These are phyloP conservation scores for Penicillium vulpinum DNA, from an alignment of 2,329 filamentous ascomycete species.

Conservation along the genomic window DNA sequence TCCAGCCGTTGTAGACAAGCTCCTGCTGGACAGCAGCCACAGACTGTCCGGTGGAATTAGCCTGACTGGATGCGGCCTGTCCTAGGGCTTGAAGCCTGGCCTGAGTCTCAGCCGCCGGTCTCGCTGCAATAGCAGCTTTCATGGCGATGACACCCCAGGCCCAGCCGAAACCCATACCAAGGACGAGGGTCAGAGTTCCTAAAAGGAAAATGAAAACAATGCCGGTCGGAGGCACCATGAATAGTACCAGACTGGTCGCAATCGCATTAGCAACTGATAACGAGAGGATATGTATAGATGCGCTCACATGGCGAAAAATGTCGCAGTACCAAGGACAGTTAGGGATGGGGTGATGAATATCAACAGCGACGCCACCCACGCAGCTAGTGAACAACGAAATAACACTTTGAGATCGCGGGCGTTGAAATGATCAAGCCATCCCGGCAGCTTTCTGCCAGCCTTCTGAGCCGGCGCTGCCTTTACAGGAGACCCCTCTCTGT, in stretches of 20 bases:
- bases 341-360: slow-evolving; percentile 51
- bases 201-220: slow-evolving; percentile 52
- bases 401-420: slow-evolving; percentile 49
- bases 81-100: slow-evolving; percentile 37
- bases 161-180: slow-evolving; percentile 53
- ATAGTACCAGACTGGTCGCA: slow-evolving; percentile 38
- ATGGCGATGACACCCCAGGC: slow-evolving; percentile 53
- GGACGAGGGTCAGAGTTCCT: slow-evolving; percentile 43
- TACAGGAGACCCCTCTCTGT: slow-evolving; percentile 4
- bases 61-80: slow-evolving; percentile 32
- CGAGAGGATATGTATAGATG: not conserved
- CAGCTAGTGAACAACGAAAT: slow-evolving; percentile 50
- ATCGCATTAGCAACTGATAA: slow-evolving; percentile 12
- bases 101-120: slow-evolving; percentile 43
- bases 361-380: slow-evolving; percentile 49
- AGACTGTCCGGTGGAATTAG: slow-evolving; percentile 34
- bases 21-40: slow-evolving; percentile 34
- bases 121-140: slow-evolving; percentile 50
- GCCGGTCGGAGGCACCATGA: slow-evolving; percentile 49
- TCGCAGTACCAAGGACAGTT: slow-evolving; percentile 43
- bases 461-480: slow-evolving; percentile 8
- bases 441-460: slow-evolving; percentile 23
- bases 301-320: slow-evolving; percentile 47
- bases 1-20: slow-evolving; percentile 47
- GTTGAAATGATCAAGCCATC: slow-evolving; percentile 49